These are phyloP conservation scores for Fistulinella prunicolor DNA, from an alignment of 768 basidiomycete genomes.

Conservation along the genomic window DNA sequence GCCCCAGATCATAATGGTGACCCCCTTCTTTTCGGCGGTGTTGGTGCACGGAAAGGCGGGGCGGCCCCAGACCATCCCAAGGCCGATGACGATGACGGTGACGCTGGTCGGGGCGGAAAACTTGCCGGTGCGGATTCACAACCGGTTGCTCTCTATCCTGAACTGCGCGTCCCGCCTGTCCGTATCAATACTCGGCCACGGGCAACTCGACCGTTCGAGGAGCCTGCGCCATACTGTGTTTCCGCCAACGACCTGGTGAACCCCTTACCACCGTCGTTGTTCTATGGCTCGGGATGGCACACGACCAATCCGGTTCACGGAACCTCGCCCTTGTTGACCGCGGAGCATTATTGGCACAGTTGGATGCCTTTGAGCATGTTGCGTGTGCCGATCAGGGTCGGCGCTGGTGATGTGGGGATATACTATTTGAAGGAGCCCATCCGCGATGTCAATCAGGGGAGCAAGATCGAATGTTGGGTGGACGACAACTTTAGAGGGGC, in stretches of 20 bases:
- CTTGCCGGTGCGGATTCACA: conserved; percentile 15
- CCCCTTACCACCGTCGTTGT: conserved; percentile 90
- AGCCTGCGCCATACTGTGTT: conserved; percentile 89
- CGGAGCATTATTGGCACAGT: conserved; percentile 91
- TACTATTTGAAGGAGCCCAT: conserved; percentile 83
- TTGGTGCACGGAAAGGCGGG: conserved; percentile 77
- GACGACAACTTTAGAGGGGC: conserved; percentile 90
- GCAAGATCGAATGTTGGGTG: conserved; percentile 90
- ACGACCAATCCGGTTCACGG: conserved; percentile 64
- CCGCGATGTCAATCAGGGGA: conserved; percentile 54
- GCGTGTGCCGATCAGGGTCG: conserved; percentile 78
- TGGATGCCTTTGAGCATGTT: conserved; percentile 78
- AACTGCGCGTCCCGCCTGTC: conserved; percentile 58
- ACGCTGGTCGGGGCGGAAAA: too few relatives aligned
- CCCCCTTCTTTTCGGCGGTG: conserved; percentile 74
- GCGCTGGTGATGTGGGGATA: conserved; percentile 89
- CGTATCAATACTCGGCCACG: conserved; percentile 69
- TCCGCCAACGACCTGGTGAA: conserved; percentile 98
- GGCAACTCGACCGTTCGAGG: conserved; percentile 60
- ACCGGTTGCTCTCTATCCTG: conserved; percentile 24
- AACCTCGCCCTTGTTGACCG: conserved; percentile 47
- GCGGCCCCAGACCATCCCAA: conserved; percentile 47
- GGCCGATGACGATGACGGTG: conserved; percentile 31
- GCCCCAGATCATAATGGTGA: conserved; percentile 39
- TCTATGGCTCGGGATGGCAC: conserved; percentile 92